phyloP scores from a whole-genome alignment of 108 stramenopile species.

The Cyclotella cryptica region DNA sequence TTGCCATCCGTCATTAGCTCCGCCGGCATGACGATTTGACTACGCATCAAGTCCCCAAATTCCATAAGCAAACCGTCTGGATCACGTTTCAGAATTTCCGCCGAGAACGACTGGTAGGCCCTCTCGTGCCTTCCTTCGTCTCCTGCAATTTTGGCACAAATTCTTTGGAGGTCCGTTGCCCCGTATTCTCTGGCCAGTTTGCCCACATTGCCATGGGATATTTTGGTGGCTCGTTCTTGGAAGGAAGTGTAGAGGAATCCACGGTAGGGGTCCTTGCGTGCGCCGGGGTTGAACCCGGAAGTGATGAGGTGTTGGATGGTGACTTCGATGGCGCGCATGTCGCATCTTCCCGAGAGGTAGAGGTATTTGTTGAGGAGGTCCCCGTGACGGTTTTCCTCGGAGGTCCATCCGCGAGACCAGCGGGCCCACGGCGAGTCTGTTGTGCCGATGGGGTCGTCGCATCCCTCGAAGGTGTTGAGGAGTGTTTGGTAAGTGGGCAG shows the following conservation, averaged over 20 bases:
- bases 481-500: slow-evolving; percentile 93
- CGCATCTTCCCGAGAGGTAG: slow-evolving; percentile 83
- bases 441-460: slow-evolving; percentile 92
- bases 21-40: slow-evolving; percentile 92
- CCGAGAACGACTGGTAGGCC: slow-evolving; percentile 87
- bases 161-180: slow-evolving; percentile 71
- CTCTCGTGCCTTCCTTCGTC: slow-evolving; percentile 94
- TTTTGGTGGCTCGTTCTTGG: slow-evolving; percentile 93
- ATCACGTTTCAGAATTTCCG: slow-evolving; percentile 87
- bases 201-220: slow-evolving; percentile 89
- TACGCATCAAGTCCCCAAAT: slow-evolving; percentile 90
- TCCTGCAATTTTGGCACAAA: slow-evolving; percentile 92
- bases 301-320: slow-evolving; percentile 94
- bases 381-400: slow-evolving; percentile 94
- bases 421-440: slow-evolving; percentile 85
- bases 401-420: slow-evolving; percentile 93
- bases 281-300: slow-evolving; percentile 88
- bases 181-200: slow-evolving; percentile 77
- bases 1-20: slow-evolving; percentile 91
- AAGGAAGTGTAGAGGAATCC: slow-evolving; percentile 95
- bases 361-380: slow-evolving; percentile 92
- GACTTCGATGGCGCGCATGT: slow-evolving; percentile 92
- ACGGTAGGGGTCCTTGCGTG: slow-evolving; percentile 92
- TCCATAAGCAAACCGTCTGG: slow-evolving; percentile 84
- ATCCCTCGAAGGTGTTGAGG: slow-evolving; percentile 93